Evolutionary conservation across 345 rosid genomes (phyloP), one percentile per base, ranked within the genome.

Genomic region (Camelina laxa): DNA sequence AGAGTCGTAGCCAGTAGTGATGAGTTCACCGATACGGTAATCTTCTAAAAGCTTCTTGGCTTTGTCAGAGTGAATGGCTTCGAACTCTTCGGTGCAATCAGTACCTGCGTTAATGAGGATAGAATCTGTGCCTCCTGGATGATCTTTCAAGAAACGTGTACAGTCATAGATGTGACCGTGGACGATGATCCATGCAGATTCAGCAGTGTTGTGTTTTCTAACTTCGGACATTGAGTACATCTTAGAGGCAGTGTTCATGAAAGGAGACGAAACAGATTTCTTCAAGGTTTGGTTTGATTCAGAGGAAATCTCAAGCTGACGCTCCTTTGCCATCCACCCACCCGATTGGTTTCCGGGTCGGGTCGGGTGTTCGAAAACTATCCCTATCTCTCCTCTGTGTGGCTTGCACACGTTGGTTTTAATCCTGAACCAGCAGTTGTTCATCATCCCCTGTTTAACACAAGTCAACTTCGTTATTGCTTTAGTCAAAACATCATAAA

Each of bases 241-340:
- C 16, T 86, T 88, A 0, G 92, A 69, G 20, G 91, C 4, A 22
- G 90, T 87, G 87, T 85, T 92, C 97, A 91, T 95, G 85, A 95
- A 90, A 2, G 99, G 99, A 6, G 99, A 76, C 0, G 24, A 42
- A 13, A 87, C 80, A 13, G 97, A 91, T 82, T 90, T 94, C 85
- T 91, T 95, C 5, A 91, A 48, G 22, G 87, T 71, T 2, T 16
- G 81, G 70, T 51, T 80, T 21, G 77, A 70, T 0, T 91, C 96
- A 0, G 83, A 69, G 24, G 93, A 87, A 27, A 42, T 86, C 79
- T 86, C 97, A 0, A 89, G 83, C 50, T 89, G 91, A 20, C 84
- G 84, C 35, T 92, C 93, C 80, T 86, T 89, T 0, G 92, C 99
- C 99, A 95, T 95, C 99, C 99, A 95, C 63, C 99, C 99, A 12